A percentile compares a stretch with the other conserved stretches of the same genome.
phyloP scores from a whole-genome alignment of 106 monocot species.

The Hemerocallis citrina region DNA sequence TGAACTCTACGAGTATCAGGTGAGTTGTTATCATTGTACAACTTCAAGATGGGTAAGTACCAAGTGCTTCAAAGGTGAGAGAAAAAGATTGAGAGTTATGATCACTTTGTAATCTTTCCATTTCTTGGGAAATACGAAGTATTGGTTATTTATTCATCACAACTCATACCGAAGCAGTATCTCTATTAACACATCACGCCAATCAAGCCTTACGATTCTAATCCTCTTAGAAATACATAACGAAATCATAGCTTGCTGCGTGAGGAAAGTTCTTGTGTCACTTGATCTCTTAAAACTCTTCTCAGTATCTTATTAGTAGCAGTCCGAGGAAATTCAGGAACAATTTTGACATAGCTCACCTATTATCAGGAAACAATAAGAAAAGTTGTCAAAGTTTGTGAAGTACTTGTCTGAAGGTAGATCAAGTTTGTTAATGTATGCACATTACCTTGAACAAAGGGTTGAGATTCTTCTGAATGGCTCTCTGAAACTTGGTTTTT shows the following conservation, averaged over 20 bases:
- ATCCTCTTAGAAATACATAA: not conserved
- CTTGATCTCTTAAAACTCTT: constrained; percentile 57
- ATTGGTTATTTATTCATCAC: too few species aligned
- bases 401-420: not conserved
- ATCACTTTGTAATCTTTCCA: too few species aligned
- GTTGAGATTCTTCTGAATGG: constrained; percentile 69
- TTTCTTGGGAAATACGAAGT: too few species aligned
- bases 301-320: constrained; percentile 55
- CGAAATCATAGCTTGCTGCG: constrained; percentile 33
- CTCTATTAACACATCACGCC: too few species aligned
- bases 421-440: not conserved
- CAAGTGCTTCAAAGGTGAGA: too few species aligned
- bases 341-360: constrained; percentile 56
- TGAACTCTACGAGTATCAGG: too few species aligned
- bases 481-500: constrained; percentile 55
- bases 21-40: too few species aligned
- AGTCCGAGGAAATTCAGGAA: constrained; percentile 61
- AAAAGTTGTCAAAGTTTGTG: not conserved
- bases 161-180: too few species aligned
- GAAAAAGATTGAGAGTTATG: too few species aligned
- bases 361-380: not conserved
- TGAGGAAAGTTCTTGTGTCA: constrained; percentile 19
- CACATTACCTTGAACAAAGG: constrained; percentile 81
- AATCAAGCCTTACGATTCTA: too few species aligned
- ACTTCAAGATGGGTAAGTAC: too few species aligned